Evolutionary conservation across 2,329 filamentous ascomycete genomes (phyloP).

Genomic region (Elsinoe necatrix): DNA sequence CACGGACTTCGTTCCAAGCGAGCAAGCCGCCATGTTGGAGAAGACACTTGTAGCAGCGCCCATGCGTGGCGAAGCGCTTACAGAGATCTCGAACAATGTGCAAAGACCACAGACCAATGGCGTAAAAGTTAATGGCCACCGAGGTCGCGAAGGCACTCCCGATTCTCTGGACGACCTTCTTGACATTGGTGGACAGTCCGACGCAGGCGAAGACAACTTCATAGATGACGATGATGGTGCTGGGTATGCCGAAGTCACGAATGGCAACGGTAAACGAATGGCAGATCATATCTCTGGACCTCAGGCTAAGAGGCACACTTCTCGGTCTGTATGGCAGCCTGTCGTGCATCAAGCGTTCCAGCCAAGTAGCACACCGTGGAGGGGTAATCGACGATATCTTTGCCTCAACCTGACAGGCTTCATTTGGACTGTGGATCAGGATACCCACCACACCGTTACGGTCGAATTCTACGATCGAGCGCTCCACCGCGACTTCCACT

Average conservation of each 20-base stretch:
- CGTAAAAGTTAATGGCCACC: constrained; percentile 43
- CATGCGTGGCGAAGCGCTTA: constrained; percentile 72
- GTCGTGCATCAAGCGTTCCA: constrained; percentile 80
- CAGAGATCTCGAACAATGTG: constrained; percentile 59
- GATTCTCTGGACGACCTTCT: constrained; percentile 81
- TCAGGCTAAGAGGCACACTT: constrained; percentile 45
- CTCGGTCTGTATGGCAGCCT: constrained; percentile 47
- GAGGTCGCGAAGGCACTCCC: constrained; percentile 49
- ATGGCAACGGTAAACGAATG: constrained; percentile 54
- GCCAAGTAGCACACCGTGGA: constrained; percentile 90
- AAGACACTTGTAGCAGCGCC: constrained; percentile 64
- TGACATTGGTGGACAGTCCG: constrained; percentile 49
- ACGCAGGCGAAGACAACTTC: constrained; percentile 64
- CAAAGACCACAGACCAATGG: constrained; percentile 50
- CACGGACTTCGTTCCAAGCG: constrained; percentile 52
- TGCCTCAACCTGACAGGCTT: constrained; percentile 90
- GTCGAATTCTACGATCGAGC: constrained; percentile 97
- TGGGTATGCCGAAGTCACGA: constrained; percentile 65
- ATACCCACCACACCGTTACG: constrained; percentile 78
- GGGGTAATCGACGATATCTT: constrained; percentile 85
- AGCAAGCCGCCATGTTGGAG: constrained; percentile 41
- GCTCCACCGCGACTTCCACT: constrained; percentile 87
- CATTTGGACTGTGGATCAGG: constrained; percentile 95
- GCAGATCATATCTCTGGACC: constrained; percentile 31
- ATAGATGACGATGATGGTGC: constrained; percentile 93